These are phyloP conservation scores for Croton setiger DNA, from an alignment of 441 rosid genomes.

Conservation along the genomic window DNA sequence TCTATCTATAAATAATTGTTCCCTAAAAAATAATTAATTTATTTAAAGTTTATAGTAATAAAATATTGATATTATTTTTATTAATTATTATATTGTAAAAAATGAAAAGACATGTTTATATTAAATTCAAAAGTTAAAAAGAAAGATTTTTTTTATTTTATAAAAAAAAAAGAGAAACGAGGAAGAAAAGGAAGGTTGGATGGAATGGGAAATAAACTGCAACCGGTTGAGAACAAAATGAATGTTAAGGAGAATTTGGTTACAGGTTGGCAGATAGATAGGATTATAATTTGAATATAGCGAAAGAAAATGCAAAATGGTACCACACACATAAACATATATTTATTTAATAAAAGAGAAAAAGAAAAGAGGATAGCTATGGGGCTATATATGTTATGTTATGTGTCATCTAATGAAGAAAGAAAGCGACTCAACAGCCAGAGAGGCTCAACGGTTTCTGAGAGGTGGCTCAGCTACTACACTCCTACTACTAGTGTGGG, in stretches of 20 bases:
- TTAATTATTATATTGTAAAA: no score
- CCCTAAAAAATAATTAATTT: no score
- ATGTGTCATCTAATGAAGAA: conserved; percentile 24
- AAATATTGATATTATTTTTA: no score
- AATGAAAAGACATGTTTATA: no score
- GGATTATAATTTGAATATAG: neutral
- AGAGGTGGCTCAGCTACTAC: conserved; percentile 18
- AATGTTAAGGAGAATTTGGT: neutral
- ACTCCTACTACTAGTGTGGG: conserved; percentile 24
- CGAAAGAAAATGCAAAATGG: neutral
- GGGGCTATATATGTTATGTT: conserved; percentile 17
- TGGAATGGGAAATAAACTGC: neutral
- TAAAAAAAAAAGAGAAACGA: no score
- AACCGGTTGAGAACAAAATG: conserved; percentile 5
- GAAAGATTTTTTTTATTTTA: no score
- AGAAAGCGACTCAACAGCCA: conserved; percentile 37
- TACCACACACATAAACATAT: conserved; percentile 11
- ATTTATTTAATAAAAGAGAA: conserved; percentile 18
- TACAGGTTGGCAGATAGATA: conserved; percentile 7
- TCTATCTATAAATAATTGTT: no score
- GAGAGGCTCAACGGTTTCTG: conserved; percentile 40
- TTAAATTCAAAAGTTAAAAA: no score
- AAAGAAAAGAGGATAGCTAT: conserved; percentile 12
- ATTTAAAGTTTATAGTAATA: no score
- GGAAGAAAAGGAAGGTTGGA: neutral